Evolutionary conservation across 495 filamentous ascomycete genomes (phyloP).

Genomic region (Penicillium nucicola): DNA sequence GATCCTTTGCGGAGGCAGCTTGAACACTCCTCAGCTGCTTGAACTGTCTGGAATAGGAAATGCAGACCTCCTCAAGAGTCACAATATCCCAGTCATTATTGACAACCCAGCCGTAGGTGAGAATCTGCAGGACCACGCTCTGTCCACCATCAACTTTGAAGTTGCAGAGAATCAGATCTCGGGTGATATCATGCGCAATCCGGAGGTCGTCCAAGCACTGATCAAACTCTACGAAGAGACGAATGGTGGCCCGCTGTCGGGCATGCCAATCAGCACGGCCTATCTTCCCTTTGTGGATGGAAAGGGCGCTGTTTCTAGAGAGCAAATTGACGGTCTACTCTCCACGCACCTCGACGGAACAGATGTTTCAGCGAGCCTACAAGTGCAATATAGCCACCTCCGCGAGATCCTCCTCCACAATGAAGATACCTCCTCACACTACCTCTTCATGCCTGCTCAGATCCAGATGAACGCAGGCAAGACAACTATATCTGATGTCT

Average conservation of each 20-base stretch:
- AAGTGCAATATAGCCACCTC: conserved; percentile 24
- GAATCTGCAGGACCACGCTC: conserved; percentile 43
- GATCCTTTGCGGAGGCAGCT: conserved; percentile 51
- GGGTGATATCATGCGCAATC: conserved; percentile 41
- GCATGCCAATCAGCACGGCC: conserved; percentile 36
- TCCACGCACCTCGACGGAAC: conserved; percentile 17
- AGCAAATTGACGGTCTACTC: conserved; percentile 25
- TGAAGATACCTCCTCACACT: conserved; percentile 31
- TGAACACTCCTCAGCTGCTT: conserved; percentile 53
- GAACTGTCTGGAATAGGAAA: conserved; percentile 58
- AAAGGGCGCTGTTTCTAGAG: conserved; percentile 23
- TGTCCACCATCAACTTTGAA: conserved; percentile 33
- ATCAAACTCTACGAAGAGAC: conserved; percentile 34
- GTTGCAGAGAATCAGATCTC: conserved; percentile 38
- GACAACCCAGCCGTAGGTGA: conserved; percentile 41
- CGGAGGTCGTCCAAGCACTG: conserved; percentile 29
- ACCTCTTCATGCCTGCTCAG: conserved; percentile 37
- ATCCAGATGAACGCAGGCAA: conserved; percentile 27
- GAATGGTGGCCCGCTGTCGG: conserved; percentile 32
- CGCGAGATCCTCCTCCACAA: conserved; percentile 27
- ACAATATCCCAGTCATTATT: conserved; percentile 32
- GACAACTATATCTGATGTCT: conserved; percentile 28
- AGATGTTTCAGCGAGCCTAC: conserved; percentile 7
- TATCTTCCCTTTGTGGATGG: conserved; percentile 41
- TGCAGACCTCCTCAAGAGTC: conserved; percentile 18